These are phyloP conservation scores for Tilletia walkeri DNA, from an alignment of 1,284 basidiomycete species.

Conservation along the genomic window DNA sequence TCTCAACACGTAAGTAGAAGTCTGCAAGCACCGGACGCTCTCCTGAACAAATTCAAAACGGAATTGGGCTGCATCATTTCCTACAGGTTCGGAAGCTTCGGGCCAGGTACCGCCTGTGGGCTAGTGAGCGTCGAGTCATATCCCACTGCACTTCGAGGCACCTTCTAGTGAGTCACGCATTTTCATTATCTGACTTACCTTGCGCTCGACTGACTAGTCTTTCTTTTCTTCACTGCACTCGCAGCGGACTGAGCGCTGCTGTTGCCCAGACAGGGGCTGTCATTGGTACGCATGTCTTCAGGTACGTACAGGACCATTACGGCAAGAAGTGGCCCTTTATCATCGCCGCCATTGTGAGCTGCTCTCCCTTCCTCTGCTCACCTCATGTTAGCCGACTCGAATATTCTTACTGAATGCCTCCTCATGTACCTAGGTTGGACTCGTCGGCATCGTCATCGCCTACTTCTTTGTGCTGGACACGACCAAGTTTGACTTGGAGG, in stretches of 20 bases:
- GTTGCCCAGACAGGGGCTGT: slow-evolving; percentile 75
- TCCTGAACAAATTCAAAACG: no score
- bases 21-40: background rate
- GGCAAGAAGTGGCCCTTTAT: slow-evolving; percentile 51
- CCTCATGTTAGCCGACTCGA: background rate
- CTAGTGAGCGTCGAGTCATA: slow-evolving; percentile 60
- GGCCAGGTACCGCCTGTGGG: slow-evolving; percentile 72
- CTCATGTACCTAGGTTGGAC: slow-evolving; percentile 34
- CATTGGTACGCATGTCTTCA: slow-evolving; percentile 73
- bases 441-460: slow-evolving; percentile 51
- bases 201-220: slow-evolving; percentile 53
- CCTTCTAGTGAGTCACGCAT: slow-evolving; percentile 24
- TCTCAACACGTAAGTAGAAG: slow-evolving; percentile 14
- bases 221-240: no score
- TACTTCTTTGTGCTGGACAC: slow-evolving; percentile 63
- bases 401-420: no score
- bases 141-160: slow-evolving; percentile 33
- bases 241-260: slow-evolving; percentile 63
- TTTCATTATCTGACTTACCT: background rate
- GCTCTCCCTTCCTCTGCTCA: background rate
- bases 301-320: slow-evolving; percentile 66
- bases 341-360: slow-evolving; percentile 26
- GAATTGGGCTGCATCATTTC: background rate
- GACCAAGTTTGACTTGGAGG: slow-evolving; percentile 68
- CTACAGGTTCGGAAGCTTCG: slow-evolving; percentile 63